Base-by-base conservation (phyloP, 192 early-diverging fungal species). In the Coemansia sp. region DNA sequence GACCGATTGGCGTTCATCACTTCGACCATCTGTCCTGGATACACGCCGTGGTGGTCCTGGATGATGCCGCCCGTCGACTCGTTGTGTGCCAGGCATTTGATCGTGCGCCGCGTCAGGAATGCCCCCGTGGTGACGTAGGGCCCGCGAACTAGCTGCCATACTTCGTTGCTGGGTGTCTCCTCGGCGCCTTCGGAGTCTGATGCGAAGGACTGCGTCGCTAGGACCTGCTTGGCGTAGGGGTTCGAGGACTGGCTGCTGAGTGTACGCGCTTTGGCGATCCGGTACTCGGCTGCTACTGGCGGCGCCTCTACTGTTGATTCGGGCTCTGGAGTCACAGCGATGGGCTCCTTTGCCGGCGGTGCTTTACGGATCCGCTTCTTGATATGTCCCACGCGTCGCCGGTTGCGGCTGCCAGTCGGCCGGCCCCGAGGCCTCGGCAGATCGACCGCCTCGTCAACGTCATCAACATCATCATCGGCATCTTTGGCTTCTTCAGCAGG, bases 71-170 rank as follows among this genome's bases (percentile, higher is more conserved):
- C 78, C 3, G 64, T 77, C 6, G 81, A 72, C 2, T 70, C 82
- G 57, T 75, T 74, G 60, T 79, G 73, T 19, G 82, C 74, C 16
- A 84, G 72, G 37, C 74, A 70, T 19, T 74, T 76, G 52, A 80
- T 64, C 8, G 82, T 77, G 35, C 77, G 71, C 42, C 82, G 68
- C 13, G 82, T 84, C 1, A 73, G 62, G 42, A 80, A 84, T 5
- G 82, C 82, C 2, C 82, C 82, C 4, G 82, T 84, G 1, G 82
- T 84, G 7, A 84, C 82, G 46, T 80, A 84, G 3, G 44, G 39
- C 9, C 74, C 74, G 14, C 78, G 73, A 2, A 59, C 71, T 6
- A 78, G 62, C 21, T 80, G 65, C 78, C 75, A 76, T n/a, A 76
- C 64, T n/a, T 68, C 68, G 46, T 62, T 69, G 16, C 60, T 62